Evolutionary conservation across 768 basidiomycete genomes (phyloP), one percentile per base, ranked within the genome.

Genomic region (Pulveroboletus sp.): DNA sequence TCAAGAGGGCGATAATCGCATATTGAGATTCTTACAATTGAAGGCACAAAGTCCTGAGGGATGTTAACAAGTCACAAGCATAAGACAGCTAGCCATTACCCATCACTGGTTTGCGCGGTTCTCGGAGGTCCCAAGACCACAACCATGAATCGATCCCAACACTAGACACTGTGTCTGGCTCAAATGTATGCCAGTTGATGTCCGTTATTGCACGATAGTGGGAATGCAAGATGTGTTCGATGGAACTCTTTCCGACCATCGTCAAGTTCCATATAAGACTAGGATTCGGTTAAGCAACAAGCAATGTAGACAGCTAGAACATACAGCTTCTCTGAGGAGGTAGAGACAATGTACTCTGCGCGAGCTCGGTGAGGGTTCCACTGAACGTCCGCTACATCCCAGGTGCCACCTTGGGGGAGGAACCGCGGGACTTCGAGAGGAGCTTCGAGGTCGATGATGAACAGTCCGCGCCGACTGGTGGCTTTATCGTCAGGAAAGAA

Each of bases 121-220:
- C 76, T 38, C 91, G 76, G 21, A 99, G 61, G 66, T 98, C 96
- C 94, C 95, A 99, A 13, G 84, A 83, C 84, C 91, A 89, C 17
- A 97, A 68, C 83, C 94, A 96, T 0, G 93, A 86, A 63, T 99
- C 96, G 44, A 99, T 87, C 0, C 90, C 87, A 0, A 87, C 92
- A 41, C 93, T 95, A 2, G 88, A 86, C 15, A 98, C 88, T 11
- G 83, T 74, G 50, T 96, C 83, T 5, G 88, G 86, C 58, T 93
- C 85, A 5, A 79, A 78, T 0, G 86, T 86, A 60, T 93, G 90
- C 95, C 95, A 99, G 63, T 99, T 98, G 62, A 98, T 91, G 62
- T 99, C 96, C 4, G 96, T 97, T 47, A 99, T 93, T 5, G 93
- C 93, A 39, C 95, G 84, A 54, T 92, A 90, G 63, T 99, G 96